Percentiles rank a stretch among this genome's conserved stretches.
Evolutionary conservation across 2,329 filamentous ascomycete genomes (phyloP).

Genomic region (Aspergillus fumigatiaffinis): DNA sequence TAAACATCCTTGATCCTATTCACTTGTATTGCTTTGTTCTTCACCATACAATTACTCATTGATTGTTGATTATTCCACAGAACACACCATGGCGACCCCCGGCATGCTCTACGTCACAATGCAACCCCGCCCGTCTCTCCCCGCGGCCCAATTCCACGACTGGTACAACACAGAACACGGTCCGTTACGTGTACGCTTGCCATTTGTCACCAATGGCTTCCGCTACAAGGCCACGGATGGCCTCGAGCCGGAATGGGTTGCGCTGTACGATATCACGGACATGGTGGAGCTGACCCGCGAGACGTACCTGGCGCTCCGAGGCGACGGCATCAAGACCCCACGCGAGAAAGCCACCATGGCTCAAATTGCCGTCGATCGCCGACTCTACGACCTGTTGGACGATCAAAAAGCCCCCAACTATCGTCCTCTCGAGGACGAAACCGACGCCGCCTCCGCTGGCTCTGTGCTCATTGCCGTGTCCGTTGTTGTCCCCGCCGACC

Average conservation of each 20-base stretch:
- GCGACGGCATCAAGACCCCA: slow-evolving; percentile 51
- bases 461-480: slow-evolving; percentile 61
- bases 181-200: slow-evolving; percentile 70
- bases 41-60: background rate
- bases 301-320: slow-evolving; percentile 57
- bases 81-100: slow-evolving; percentile 39
- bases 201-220: slow-evolving; percentile 72
- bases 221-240: slow-evolving; percentile 68
- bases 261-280: slow-evolving; percentile 75
- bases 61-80: background rate
- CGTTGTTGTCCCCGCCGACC: slow-evolving; percentile 54
- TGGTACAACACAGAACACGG: slow-evolving; percentile 96
- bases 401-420: slow-evolving; percentile 56
- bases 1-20: background rate
- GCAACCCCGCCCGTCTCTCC: slow-evolving; percentile 66
- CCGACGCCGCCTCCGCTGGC: slow-evolving; percentile 56
- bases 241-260: slow-evolving; percentile 66
- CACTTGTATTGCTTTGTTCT: background rate
- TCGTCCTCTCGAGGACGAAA: slow-evolving; percentile 55
- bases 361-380: slow-evolving; percentile 65
- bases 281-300: slow-evolving; percentile 64
- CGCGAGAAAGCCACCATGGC: slow-evolving; percentile 60
- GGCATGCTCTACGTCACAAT: slow-evolving; percentile 84
- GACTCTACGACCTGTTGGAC: slow-evolving; percentile 65
- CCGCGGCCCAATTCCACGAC: slow-evolving; percentile 72